These are phyloP conservation scores for Metarhizium guizhouense DNA, from an alignment of 2,329 filamentous ascomycete genomes.

Conservation along the genomic window DNA sequence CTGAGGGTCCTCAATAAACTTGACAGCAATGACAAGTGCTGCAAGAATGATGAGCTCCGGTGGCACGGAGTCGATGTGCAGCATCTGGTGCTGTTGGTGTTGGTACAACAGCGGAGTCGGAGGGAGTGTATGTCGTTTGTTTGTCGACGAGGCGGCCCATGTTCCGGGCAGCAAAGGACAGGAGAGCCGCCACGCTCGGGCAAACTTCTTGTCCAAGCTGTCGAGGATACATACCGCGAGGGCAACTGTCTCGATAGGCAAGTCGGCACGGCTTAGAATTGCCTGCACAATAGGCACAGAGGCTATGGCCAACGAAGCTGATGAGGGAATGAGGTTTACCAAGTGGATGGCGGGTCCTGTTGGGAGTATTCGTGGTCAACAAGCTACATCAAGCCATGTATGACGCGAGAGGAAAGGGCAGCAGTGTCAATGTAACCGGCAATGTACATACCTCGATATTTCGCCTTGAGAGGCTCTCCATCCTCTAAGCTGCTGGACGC, in stretches of 20 bases:
- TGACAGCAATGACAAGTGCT: slow-evolving; percentile 54
- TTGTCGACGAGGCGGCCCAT: slow-evolving; percentile 12
- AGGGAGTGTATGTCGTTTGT: slow-evolving; percentile 41
- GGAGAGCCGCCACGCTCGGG: slow-evolving; percentile 50
- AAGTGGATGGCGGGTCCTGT: slow-evolving; percentile 57
- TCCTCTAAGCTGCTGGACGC: slow-evolving; percentile 28
- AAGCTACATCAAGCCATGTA: not conserved
- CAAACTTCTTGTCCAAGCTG: slow-evolving; percentile 53
- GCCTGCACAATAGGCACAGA: slow-evolving; percentile 52
- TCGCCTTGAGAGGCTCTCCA: slow-evolving; percentile 31
- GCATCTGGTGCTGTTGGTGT: slow-evolving; percentile 40
- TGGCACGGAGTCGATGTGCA: slow-evolving; percentile 51
- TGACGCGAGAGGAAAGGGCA: no score
- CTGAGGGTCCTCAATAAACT: slow-evolving; percentile 54
- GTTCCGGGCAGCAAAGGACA: slow-evolving; percentile 38
- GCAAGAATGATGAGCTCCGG: slow-evolving; percentile 57
- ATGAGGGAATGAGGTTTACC: slow-evolving; percentile 55
- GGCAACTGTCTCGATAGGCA: slow-evolving; percentile 53
- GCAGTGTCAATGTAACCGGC: no score
- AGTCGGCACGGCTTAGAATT: slow-evolving; percentile 47
- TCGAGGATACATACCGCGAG: slow-evolving; percentile 60
- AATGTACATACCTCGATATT: slow-evolving; percentile 24
- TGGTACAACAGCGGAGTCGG: slow-evolving; percentile 24
- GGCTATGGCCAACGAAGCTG: slow-evolving; percentile 49
- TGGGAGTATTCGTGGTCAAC: not conserved